Base-by-base conservation (phyloP, 140 eudicot species). In the Stevia rebaudiana region DNA sequence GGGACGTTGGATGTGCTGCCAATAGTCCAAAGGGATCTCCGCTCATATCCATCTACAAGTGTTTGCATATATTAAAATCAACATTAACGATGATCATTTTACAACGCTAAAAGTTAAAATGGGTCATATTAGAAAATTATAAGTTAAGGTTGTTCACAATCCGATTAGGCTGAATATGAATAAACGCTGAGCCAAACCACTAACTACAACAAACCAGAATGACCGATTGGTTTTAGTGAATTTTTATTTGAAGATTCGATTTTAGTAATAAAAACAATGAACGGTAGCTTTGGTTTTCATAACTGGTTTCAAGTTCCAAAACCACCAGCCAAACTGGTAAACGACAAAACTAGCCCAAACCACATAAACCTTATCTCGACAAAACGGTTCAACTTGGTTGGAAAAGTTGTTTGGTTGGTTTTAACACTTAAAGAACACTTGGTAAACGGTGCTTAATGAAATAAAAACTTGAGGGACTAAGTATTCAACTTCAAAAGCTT, bases 1-100 rank as follows among this genome's bases (percentile, higher is more conserved):
- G 95, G n/a, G 83, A 44, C 57, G 78, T 5, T 9, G 97, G 97
- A 60, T 90, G 97, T 1, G 77, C 78, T 0, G 97, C 88, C 40
- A 90, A 59, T 5, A 90, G 24, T 33, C 97, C 97, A 39, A 82
- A 84, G 13, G 85, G 55, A 30, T 78, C 77, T 41, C 95, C 95
- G 5, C 81, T 80, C 49, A 90, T 62, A 60, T 90, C 97, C 90
- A 90, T 76, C 97, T 90, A 68, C 11, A 70, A 7, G 3, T 28
- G 6, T 57, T 39, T 31, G 18, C 4, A 23, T 39, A 5, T 0
- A 36, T 36, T 23, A 58, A 1, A 58, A 47, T 56, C 0, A 49
- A 63, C 11, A 1, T 49, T 74, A 48, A 16, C 8, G 11, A 2
- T 63, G 30, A 31, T 44, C 10, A 18, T 17, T 5, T 6, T 0